These are phyloP conservation scores for Penicillium canariense DNA, from an alignment of 495 filamentous ascomycete genomes.

Conservation along the genomic window DNA sequence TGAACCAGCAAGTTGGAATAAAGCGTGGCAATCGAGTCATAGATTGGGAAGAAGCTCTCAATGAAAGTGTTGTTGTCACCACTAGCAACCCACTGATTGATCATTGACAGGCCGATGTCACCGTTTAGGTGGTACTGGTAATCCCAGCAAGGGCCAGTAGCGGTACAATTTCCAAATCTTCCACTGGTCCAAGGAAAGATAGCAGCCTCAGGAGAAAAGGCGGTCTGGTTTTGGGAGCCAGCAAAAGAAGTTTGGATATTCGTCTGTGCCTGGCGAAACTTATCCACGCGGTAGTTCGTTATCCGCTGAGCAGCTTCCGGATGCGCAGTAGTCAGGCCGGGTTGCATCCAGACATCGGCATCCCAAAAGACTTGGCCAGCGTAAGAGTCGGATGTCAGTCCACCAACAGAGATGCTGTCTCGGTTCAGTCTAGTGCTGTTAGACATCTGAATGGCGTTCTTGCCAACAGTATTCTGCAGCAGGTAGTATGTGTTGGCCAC, in stretches of 20 bases:
- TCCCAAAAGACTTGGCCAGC: constrained; percentile 65
- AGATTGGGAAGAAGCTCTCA: constrained; percentile 54
- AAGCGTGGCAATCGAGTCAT: constrained; percentile 55
- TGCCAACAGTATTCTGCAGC: constrained; percentile 62
- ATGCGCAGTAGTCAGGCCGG: constrained; percentile 57
- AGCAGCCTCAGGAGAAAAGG: constrained; percentile 50
- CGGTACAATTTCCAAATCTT: constrained; percentile 65
- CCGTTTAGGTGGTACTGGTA: constrained; percentile 63
- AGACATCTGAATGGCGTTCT: constrained; percentile 45
- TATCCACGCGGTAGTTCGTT: constrained; percentile 55
- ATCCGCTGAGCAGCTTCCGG: constrained; percentile 57
- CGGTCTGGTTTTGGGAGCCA: constrained; percentile 53
- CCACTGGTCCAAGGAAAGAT: constrained; percentile 63
- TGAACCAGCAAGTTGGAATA: constrained; percentile 53
- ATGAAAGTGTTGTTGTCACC: constrained; percentile 57
- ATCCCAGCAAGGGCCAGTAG: constrained; percentile 64
- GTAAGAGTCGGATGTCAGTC: constrained; percentile 61
- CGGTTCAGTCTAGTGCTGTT: constrained; percentile 45
- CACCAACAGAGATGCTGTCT: constrained; percentile 61
- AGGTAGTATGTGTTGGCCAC: constrained; percentile 69
- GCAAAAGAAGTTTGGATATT: constrained; percentile 46
- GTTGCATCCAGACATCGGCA: constrained; percentile 67
- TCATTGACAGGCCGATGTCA: constrained; percentile 64
- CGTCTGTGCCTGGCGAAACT: constrained; percentile 51
- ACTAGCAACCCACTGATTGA: constrained; percentile 59